phyloP scores from a whole-genome alignment of 768 basidiomycete species.

The Amanita fuliginea region DNA sequence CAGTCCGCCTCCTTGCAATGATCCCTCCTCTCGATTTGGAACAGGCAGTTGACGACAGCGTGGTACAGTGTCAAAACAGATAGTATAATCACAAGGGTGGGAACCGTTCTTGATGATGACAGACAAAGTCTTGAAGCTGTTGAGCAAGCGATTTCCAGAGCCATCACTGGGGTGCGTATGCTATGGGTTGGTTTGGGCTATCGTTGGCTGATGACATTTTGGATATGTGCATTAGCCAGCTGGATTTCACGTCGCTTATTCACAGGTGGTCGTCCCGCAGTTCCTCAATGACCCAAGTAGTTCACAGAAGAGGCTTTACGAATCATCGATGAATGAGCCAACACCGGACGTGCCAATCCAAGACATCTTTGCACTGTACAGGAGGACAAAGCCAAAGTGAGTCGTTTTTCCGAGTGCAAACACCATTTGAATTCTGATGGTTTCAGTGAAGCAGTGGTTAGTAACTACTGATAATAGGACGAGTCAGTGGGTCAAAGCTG shows the following conservation, averaged over 20 bases:
- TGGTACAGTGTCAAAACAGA: conserved; percentile 55
- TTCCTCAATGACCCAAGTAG: conserved; percentile 56
- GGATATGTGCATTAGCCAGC: conserved; percentile 26
- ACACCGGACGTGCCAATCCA: conserved; percentile 83
- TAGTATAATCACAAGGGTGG: conserved; percentile 55
- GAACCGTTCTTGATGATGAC: no score
- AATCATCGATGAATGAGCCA: conserved; percentile 78
- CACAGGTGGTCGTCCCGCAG: conserved; percentile 58
- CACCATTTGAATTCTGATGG: not conserved
- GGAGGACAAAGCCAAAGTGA: conserved; percentile 67
- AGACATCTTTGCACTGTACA: conserved; percentile 82
- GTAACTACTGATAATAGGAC: conserved; percentile 85
- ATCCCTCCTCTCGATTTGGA: no score
- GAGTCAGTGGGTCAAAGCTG: conserved; percentile 86
- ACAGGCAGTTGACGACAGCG: conserved; percentile 44
- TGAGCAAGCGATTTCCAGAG: conserved; percentile 82
- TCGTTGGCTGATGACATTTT: conserved; percentile 3
- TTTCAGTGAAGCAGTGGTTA: conserved; percentile 66
- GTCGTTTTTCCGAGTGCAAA: conserved; percentile 14
- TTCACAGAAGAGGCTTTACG: conserved; percentile 64
- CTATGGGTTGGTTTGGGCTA: not conserved
- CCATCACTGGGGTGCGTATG: conserved; percentile 65
- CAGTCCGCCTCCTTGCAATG: no score
- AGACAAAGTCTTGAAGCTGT: conserved; percentile 74
- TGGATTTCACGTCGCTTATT: conserved; percentile 69